A percentile compares a stretch with the other conserved stretches of the same genome.
phyloP scores from a whole-genome alignment of 768 basidiomycete genomes.

The Termitomyces sp. region DNA sequence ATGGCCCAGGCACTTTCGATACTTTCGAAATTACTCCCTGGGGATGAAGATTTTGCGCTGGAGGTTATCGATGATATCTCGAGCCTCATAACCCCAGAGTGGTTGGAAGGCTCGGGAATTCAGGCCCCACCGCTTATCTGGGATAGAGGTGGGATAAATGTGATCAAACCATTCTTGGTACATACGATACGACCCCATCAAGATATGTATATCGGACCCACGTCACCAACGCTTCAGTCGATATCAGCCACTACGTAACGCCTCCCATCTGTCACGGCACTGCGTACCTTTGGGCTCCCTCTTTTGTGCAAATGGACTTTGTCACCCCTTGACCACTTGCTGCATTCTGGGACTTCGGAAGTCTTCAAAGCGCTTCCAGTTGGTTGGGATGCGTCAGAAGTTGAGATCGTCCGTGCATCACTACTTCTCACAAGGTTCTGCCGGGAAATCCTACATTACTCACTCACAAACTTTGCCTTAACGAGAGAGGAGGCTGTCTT shows the following conservation, averaged over 20 bases:
- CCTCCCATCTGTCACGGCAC: constrained; percentile 23
- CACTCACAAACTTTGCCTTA: constrained; percentile 35
- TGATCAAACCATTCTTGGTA: constrained; percentile 57
- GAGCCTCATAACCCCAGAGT: constrained; percentile 31
- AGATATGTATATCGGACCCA: constrained; percentile 44
- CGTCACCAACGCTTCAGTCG: constrained; percentile 43
- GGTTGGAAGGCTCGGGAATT: constrained; percentile 31
- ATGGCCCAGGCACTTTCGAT: constrained; percentile 59
- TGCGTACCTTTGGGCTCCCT: constrained; percentile 36
- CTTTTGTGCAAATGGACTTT: constrained; percentile 61
- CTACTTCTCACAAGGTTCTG: constrained; percentile 54
- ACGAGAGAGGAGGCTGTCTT: constrained; percentile 58
- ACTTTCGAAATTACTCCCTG: constrained; percentile 52
- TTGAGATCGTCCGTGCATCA: constrained; percentile 66
- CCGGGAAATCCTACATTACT: constrained; percentile 40
- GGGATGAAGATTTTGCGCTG: constrained; percentile 63
- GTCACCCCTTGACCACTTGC: constrained; percentile 66
- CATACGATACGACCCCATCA: constrained; percentile 36
- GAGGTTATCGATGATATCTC: constrained; percentile 35
- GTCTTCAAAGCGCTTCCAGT: constrained; percentile 65
- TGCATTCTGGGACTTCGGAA: constrained; percentile 66
- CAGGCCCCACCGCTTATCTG: constrained; percentile 35
- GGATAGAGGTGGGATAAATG: constrained; percentile 42
- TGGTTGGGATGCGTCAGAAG: constrained; percentile 75
- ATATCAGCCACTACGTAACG: constrained; percentile 55